phyloP scores from a whole-genome alignment of 306 rosid species.

The Echinosophora koreensis region DNA sequence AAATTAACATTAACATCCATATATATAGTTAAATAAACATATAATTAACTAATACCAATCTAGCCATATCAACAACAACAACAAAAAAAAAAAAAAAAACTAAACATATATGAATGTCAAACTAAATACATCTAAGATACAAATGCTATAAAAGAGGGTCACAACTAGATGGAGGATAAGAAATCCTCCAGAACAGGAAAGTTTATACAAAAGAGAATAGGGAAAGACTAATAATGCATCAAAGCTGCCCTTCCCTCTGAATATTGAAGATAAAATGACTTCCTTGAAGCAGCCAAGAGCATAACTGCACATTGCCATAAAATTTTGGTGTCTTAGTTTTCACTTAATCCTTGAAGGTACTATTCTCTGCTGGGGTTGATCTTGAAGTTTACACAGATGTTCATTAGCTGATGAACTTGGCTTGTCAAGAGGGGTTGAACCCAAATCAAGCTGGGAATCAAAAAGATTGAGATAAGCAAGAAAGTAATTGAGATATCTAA shows the following conservation, averaged over 20 bases:
- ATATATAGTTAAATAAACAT: too few relatives aligned
- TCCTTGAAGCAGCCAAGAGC: constrained; percentile 11
- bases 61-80: too few relatives aligned
- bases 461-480: constrained; percentile 1
- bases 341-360: constrained; percentile 6
- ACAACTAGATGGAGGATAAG: not conserved
- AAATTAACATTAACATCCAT: too few relatives aligned
- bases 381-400: too few relatives aligned
- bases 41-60: too few relatives aligned
- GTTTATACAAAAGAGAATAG: constrained; percentile 4
- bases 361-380: too few relatives aligned
- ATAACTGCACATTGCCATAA: constrained; percentile 2
- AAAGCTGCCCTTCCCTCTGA: not conserved
- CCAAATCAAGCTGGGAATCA: too few relatives aligned
- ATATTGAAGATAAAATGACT: constrained; percentile 4
- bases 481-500: not conserved
- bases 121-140: too few relatives aligned
- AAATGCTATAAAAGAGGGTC: not conserved
- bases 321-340: not conserved
- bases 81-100: too few relatives aligned
- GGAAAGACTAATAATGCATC: constrained; percentile 4
- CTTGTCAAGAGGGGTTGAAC: too few relatives aligned
- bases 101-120: too few relatives aligned
- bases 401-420: too few relatives aligned
- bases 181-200: not conserved